Evolutionary conservation across 768 basidiomycete species (phyloP), one percentile per base, ranked within the genome.

Genomic region (Agrocybe praecox): DNA sequence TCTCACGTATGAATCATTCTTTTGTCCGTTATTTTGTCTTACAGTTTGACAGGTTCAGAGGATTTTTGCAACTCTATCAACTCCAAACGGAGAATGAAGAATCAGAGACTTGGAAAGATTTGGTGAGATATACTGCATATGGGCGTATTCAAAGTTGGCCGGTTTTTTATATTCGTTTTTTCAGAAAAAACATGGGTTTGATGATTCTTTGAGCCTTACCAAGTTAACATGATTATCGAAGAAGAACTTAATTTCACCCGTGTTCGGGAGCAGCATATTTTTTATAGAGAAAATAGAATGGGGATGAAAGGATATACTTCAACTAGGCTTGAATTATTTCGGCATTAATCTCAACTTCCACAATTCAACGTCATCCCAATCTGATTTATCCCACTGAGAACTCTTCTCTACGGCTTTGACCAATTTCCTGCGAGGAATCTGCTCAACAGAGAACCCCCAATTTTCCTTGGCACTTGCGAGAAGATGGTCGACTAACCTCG

Each of bases 1-100:
- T 59, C 75, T 93, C 53, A 92, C 90, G 90, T 92, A 68, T 56
- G 87, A 24, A 18, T 32, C 18, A n/a, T 53, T 49, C n/a, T 43
- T 42, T 88, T 86, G 18, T 19, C 82, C 88, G 22, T 49, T 45
- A 17, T 47, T 40, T 32, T 19, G 47, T 6, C n/a, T 33, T 50
- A 23, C 23, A 46, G 17, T 33, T 48, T 47, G 14, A 49, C 49
- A 92, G 90, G 17, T 84, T 90, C 67, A 87, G 87, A 67, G 90
- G 91, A 1, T 92, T 94, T 66, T 66, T 91, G 67, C 89, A 92
- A 67, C 83, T 93, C 53, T 93, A 92, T 65, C 88, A 90, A 63
- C 72, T 92, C n/a, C 92, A 94, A 68, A 91, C 89, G 1, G 88
- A 90, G 62, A 89, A 85, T 59, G 91, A 92, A 60, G 89, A 91